These are phyloP conservation scores for Solanum hybrid DNA, from an alignment of 305 asterid genomes.

Conservation along the genomic window DNA sequence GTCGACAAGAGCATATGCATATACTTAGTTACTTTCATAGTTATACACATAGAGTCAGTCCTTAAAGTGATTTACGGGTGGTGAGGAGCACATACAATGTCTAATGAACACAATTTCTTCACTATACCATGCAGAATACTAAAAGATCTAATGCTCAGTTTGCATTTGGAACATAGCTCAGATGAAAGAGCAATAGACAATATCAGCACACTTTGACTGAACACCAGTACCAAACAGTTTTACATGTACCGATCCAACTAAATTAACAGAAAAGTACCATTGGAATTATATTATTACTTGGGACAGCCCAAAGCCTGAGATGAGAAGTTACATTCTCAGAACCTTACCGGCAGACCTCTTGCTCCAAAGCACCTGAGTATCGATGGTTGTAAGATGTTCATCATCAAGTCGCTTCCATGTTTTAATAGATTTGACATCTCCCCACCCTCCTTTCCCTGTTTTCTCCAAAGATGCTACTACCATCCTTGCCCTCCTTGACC, in stretches of 20 bases:
- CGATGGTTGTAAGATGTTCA: constrained; percentile 50
- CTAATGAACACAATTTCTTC: not conserved
- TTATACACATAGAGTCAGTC: not conserved
- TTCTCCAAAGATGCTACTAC: constrained; percentile 69
- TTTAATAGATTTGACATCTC: constrained; percentile 59
- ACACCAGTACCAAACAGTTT: not conserved
- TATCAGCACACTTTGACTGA: not conserved
- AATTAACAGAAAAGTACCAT: not conserved
- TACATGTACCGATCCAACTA: not conserved
- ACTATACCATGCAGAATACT: not conserved
- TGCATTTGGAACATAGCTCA: not conserved
- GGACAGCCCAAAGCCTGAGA: not conserved
- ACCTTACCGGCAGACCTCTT: constrained; percentile 36
- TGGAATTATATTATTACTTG: not conserved
- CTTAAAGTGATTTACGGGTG: not conserved
- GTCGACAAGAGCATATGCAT: not conserved
- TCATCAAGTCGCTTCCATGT: constrained; percentile 92
- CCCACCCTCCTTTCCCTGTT: constrained; percentile 58
- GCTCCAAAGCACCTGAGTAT: constrained; percentile 78
- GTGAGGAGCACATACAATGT: not conserved
- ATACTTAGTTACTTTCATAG: not conserved
- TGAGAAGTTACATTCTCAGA: not conserved
- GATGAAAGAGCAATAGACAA: not conserved
- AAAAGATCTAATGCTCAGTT: not conserved
- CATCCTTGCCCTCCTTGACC: constrained; percentile 95